Base-by-base conservation (phyloP, 495 filamentous ascomycete genomes). In the Aspergillus kassunensis region DNA sequence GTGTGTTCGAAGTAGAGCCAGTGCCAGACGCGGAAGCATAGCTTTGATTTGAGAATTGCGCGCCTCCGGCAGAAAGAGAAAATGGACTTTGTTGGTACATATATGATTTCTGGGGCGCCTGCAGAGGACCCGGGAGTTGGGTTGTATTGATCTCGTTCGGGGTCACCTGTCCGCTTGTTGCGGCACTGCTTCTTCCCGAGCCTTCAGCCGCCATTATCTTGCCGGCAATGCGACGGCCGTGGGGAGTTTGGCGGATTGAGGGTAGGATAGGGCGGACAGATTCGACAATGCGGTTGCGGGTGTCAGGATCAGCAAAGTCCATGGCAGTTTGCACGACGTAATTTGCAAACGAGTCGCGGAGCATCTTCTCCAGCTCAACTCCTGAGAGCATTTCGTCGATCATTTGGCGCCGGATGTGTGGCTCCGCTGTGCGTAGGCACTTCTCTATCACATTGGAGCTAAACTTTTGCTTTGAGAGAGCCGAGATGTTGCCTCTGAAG, bases 391-490 rank as follows among this genome's bases (percentile, higher is more conserved):
- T 84, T 75, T 97, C 92, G 15, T 86, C 80, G 48, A 96, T 86
- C 71, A 98, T 81, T 55, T 84, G 77, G 57, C 89, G 87, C 59
- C 87, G 89, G 34, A 86, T 83, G 4, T 70, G 67, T 4, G 75
- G 62, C 35, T 85, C 80, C 1, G 90, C 83, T 61, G 86, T 91
- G 23, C 92, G 89, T 40, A 98, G 81, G 64, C 91, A 96, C 70
- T 97, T 97, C 72, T 98, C 93, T 51, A 98, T 90, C 43, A 98
- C 93, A 61, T 98, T 98, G 48, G 92, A 97, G 75, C 91, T 96
- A 74, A 98, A 98, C 70, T 98, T 98, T 69, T 97, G 95, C 71
- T 90, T 93, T 4, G 95, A 96, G 10, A 97, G 75, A 40, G 77
- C 69, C 24, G 80, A 69, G 58, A 97, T 83, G 57, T 87, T 82